Percentiles rank a stretch among this genome's conserved stretches.
phyloP scores from a whole-genome alignment of 352 stramenopile species.

The Thalassiosira mediterranea region DNA sequence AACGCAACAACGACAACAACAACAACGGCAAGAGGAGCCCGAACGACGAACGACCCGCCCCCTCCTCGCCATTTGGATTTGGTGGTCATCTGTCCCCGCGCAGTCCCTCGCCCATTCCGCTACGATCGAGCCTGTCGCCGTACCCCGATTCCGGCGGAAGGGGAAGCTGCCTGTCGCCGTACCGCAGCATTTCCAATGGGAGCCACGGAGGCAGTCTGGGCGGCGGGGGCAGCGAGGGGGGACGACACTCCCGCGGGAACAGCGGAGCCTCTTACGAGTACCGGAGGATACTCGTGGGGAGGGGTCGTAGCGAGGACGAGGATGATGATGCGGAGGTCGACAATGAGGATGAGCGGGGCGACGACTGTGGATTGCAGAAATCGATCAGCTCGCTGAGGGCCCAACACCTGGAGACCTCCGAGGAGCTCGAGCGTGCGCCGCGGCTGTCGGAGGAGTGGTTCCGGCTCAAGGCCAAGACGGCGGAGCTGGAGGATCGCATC shows the following conservation, averaged over 20 bases:
- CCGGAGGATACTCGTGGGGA: neutral
- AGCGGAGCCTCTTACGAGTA: neutral
- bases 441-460: constrained; percentile 57
- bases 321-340: constrained; percentile 11
- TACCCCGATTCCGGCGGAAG: neutral
- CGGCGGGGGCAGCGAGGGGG: neutral
- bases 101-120: neutral
- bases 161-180: constrained; percentile 3
- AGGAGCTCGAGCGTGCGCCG: constrained; percentile 14
- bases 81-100: too few species aligned
- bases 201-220: too few species aligned
- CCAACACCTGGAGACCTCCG: neutral
- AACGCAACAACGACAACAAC: constrained; percentile 1
- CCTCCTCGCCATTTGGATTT: too few species aligned
- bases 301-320: constrained; percentile 1
- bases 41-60: neutral
- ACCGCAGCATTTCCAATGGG: neutral
- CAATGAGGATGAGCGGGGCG: neutral
- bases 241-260: neutral
- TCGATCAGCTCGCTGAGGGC: neutral
- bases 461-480: constrained; percentile 28
- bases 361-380: neutral
- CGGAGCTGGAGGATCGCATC: constrained; percentile 40
- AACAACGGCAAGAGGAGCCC: neutral
- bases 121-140: neutral